These are phyloP conservation scores for Apiospora kogelbergensis DNA, from an alignment of 2,329 filamentous ascomycete species.

Conservation along the genomic window DNA sequence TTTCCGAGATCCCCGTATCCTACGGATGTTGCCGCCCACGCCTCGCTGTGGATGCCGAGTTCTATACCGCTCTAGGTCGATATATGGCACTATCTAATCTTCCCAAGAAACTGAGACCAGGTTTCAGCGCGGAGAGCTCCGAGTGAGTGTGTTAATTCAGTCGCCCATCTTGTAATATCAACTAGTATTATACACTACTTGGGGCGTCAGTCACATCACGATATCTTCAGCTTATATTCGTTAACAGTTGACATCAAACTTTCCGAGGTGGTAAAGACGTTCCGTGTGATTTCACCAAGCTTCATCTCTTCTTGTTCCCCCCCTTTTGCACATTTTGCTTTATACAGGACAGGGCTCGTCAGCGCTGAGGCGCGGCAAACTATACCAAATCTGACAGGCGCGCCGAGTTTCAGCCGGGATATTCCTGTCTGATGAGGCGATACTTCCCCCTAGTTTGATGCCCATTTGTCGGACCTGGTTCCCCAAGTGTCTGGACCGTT, in stretches of 20 bases:
- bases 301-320: background rate
- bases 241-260: background rate
- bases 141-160: background rate
- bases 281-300: too few relatives aligned
- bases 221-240: too few relatives aligned
- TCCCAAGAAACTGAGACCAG: background rate
- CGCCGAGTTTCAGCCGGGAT: background rate
- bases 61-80: background rate
- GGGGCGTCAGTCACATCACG: background rate
- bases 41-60: background rate
- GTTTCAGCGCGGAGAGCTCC: background rate
- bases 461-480: background rate
- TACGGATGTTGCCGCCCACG: background rate
- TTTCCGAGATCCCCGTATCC: background rate
- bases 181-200: background rate
- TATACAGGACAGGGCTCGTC: background rate
- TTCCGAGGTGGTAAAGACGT: too few relatives aligned
- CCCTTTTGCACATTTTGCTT: too few relatives aligned
- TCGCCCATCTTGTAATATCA: background rate
- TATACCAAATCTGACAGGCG: background rate
- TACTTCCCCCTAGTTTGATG: background rate
- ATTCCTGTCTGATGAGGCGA: background rate
- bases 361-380: background rate
- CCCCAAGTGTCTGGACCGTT: background rate
- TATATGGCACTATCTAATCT: background rate